Percentiles rank a stretch among this genome's conserved stretches.
phyloP scores from a whole-genome alignment of 1,139 yeast genomes.

The Saccharomyces hybrid region DNA sequence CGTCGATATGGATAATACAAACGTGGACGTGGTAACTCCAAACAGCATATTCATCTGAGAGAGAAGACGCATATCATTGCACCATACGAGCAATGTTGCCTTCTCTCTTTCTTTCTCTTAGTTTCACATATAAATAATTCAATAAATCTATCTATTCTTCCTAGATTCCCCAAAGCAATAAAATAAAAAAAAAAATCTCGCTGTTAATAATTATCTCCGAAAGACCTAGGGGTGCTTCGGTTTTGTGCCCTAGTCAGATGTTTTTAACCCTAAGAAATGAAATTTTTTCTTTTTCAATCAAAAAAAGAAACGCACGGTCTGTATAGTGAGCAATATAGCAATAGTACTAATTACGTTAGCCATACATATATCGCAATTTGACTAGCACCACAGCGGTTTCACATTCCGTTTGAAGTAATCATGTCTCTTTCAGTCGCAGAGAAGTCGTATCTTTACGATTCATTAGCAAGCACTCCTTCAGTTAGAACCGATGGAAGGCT shows the following conservation, averaged over 20 bases:
- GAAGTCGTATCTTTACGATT: conserved; percentile 68
- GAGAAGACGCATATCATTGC: background rate
- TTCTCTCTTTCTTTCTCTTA: background rate
- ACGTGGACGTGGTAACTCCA: conserved; percentile 5
- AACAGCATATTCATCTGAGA: conserved; percentile 3
- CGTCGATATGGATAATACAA: conserved; percentile 5
- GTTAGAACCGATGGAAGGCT: conserved; percentile 79
- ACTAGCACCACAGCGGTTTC: background rate
- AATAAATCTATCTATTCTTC: background rate
- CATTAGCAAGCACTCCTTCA: conserved; percentile 54
- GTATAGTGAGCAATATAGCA: background rate
- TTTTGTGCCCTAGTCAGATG: background rate
- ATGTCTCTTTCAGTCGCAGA: conserved; percentile 84
- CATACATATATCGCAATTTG: background rate
- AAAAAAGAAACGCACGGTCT: background rate
- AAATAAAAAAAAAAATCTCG: background rate
- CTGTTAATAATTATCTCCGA: background rate
- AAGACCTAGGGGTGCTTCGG: background rate
- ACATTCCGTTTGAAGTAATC: background rate
- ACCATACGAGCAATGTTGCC: background rate
- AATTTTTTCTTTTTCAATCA: background rate
- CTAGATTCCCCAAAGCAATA: background rate
- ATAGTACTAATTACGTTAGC: background rate
- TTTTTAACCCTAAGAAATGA: background rate
- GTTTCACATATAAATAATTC: background rate